Conservation (phyloP, 495 filamentous ascomycete genomes). For the Hamigera avellanea region DNA sequence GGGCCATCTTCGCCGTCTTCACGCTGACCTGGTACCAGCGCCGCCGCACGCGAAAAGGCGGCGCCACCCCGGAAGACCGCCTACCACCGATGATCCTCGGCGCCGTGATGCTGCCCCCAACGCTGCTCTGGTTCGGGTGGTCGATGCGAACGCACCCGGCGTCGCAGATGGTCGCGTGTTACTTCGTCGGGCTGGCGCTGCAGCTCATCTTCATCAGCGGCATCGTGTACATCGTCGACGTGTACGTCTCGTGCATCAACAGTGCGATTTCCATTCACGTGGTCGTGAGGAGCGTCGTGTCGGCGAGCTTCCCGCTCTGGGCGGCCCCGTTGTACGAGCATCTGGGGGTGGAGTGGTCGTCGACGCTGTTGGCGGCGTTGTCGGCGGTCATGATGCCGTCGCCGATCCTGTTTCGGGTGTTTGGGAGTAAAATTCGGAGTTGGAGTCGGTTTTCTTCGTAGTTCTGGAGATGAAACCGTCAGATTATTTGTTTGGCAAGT, state of each 20-base stretch:
- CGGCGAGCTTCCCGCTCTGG: slow-evolving; percentile 22
- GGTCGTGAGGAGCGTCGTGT: slow-evolving; percentile 46
- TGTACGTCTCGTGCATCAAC: slow-evolving; percentile 37
- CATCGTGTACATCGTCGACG: slow-evolving; percentile 43
- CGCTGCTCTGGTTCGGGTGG: slow-evolving; percentile 49
- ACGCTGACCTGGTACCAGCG: slow-evolving; percentile 16
- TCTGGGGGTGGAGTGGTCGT: slow-evolving; percentile 49
- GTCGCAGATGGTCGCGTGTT: slow-evolving; percentile 15
- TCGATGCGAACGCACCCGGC: slow-evolving; percentile 17
- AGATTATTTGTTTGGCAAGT: too few species aligned
- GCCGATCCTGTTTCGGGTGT: slow-evolving; percentile 21
- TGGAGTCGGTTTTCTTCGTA: slow-evolving; percentile 18
- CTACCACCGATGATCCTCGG: slow-evolving; percentile 42
- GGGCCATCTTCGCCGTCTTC: slow-evolving; percentile 10
- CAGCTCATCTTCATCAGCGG: slow-evolving; percentile 19
- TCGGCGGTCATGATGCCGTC: slow-evolving; percentile 24
- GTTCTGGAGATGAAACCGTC: too few species aligned
- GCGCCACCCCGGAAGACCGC: slow-evolving; percentile 34
- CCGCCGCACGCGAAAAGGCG: slow-evolving; percentile 5
- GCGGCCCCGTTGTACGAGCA: slow-evolving; percentile 10
- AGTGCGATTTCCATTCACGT: slow-evolving; percentile 52
- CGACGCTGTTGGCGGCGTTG: slow-evolving; percentile 44
- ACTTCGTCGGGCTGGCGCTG: slow-evolving; percentile 14
- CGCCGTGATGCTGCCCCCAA: slow-evolving; percentile 35
- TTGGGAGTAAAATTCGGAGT: slow-evolving; percentile 17